Base-by-base conservation (phyloP, 2,329 filamentous ascomycete species). In the Neonectria punicea region DNA sequence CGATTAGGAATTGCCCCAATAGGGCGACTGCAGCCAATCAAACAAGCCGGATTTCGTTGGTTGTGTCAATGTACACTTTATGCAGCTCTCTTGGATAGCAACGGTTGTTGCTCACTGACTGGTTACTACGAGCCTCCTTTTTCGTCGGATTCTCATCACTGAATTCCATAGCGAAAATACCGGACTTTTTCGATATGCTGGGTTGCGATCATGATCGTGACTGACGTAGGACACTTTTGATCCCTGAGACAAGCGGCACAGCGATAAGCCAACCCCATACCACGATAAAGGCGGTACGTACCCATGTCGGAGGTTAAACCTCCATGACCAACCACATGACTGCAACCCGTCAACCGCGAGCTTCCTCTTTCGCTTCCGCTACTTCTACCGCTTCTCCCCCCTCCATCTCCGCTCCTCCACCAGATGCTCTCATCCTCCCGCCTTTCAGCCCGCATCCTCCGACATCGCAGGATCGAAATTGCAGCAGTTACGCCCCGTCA, bases 361-460 rank as follows among this genome's bases (percentile, higher is more conserved):
- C 51, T 61, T 54, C 58, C 41, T 58, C 44, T 49, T 53, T 49
- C 68, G 53, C 66, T 61, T 53, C 53, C 69, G 61, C 55, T 53
- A 63, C 63, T 50, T 44, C 9, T 43, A 43, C 62, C 53, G 53
- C 49, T 34, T 43, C 51, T 61, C 32, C n/a, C 50, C 53, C 56
- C 22, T 61, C 53, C 50, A 54, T 49, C 55, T 51, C 61, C 44
- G 30, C 50, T 22, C 34, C 53, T 25, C 28, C 69, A 13, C 63
- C 65, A 67, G 61, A 74, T 74, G 72, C 70, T 69, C 53, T 50
- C 64, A 22, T 46, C 67, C 56, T 65, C 65, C 47, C 72, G 65
- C 3, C 46, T 65, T 32, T 53, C 65, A 51, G 34, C 66, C 43
- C 68, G 68, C 30, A 70, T 65, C 43, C 51, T 70, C 58, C 46